Percentiles rank a stretch among this genome's conserved stretches.
Evolutionary conservation across 345 rosid species (phyloP).

Genomic region (Aurinia saxatilis): DNA sequence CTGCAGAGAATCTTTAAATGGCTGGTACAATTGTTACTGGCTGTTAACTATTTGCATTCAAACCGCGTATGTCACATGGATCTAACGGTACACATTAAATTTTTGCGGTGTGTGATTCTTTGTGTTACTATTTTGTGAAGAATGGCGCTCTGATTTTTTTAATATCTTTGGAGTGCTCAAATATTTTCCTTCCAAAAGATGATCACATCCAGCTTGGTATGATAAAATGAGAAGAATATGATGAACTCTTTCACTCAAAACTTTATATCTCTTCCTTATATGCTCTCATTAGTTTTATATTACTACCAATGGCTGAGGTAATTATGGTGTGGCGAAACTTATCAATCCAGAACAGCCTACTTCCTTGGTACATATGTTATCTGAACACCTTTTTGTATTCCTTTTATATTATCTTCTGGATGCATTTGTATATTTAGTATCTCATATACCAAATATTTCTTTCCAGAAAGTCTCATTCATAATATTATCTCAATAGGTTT

Average conservation of each 20-base stretch:
- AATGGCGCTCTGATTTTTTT: not conserved
- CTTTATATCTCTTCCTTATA: conserved; percentile 11
- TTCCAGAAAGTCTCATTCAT: not conserved
- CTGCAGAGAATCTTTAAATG: conserved; percentile 89
- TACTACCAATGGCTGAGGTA: conserved; percentile 49
- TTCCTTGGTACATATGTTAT: conserved; percentile 62
- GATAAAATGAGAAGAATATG: conserved; percentile 22
- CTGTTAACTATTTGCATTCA: conserved; percentile 90
- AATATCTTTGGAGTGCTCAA: conserved; percentile 73
- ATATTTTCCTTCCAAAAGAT: conserved; percentile 83
- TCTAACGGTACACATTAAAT: conserved; percentile 54
- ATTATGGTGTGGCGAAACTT: conserved; percentile 90
- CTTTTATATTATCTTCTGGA: not conserved
- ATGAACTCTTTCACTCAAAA: conserved; percentile 11
- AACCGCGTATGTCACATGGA: conserved; percentile 94
- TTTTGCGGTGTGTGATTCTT: conserved; percentile 7
- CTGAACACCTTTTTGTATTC: not conserved
- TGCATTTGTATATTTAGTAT: not conserved
- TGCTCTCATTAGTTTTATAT: conserved; percentile 20
- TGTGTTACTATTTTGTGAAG: conserved; percentile 4
- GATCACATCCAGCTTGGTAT: conserved; percentile 79
- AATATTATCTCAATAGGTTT: conserved; percentile 42
- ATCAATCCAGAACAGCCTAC: conserved; percentile 78
- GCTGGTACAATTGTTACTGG: conserved; percentile 86
- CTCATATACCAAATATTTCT: not conserved